These are phyloP conservation scores for Penicillium sp. DNA, from an alignment of 2,329 filamentous ascomycete species.

Conservation along the genomic window DNA sequence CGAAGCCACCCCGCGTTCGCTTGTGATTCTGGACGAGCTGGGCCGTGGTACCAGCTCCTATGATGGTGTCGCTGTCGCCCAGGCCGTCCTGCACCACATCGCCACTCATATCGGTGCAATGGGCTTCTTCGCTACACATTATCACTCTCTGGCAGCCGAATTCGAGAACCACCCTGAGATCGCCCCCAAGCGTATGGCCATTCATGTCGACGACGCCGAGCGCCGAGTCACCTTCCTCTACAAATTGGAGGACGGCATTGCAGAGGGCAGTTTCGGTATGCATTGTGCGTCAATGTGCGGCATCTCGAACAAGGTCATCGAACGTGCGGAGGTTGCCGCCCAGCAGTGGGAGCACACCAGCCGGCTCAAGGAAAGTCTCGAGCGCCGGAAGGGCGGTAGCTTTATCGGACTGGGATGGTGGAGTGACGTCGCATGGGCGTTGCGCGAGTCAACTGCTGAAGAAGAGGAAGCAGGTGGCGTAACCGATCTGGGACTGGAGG, in stretches of 20 bases:
- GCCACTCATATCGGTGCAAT: slow-evolving; percentile 90
- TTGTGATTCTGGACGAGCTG: slow-evolving; percentile 95
- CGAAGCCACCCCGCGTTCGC: slow-evolving; percentile 87
- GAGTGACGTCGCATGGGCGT: slow-evolving; percentile 80
- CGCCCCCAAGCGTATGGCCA: slow-evolving; percentile 83
- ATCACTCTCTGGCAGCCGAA: slow-evolving; percentile 89
- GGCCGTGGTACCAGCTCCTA: slow-evolving; percentile 94
- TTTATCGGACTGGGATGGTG: slow-evolving; percentile 83
- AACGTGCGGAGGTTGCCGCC: slow-evolving; percentile 83
- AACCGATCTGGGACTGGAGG: slow-evolving; percentile 56
- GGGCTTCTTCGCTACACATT: slow-evolving; percentile 97
- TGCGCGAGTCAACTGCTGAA: slow-evolving; percentile 56
- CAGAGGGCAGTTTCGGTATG: slow-evolving; percentile 97
- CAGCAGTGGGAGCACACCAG: slow-evolving; percentile 95
- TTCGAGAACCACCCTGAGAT: slow-evolving; percentile 91
- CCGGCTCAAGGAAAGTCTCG: slow-evolving; percentile 81
- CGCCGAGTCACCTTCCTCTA: slow-evolving; percentile 95
- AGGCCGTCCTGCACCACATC: slow-evolving; percentile 95
- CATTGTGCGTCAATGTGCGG: slow-evolving; percentile 99
- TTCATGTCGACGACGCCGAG: slow-evolving; percentile 82
- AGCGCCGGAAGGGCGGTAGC: slow-evolving; percentile 74
- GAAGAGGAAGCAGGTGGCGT: slow-evolving; percentile 39
- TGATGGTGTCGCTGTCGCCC: slow-evolving; percentile 93
- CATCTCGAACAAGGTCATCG: slow-evolving; percentile 79
- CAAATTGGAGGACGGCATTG: slow-evolving; percentile 88